phyloP scores from a whole-genome alignment of 2,329 filamentous ascomycete species.

The Colletotrichum tamarilloi region DNA sequence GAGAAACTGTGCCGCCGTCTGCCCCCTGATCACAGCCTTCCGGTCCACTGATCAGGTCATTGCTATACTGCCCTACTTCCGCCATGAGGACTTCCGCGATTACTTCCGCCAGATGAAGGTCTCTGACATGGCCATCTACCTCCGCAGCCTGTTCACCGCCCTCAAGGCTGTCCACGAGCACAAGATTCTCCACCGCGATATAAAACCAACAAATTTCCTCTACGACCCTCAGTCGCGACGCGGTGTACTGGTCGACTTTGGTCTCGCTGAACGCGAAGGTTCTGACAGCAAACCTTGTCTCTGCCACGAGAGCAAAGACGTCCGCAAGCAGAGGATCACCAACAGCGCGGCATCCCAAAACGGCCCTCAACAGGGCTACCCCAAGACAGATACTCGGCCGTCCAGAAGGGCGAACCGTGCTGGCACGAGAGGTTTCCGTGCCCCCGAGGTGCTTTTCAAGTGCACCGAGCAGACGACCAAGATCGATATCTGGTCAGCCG shows the following conservation, averaged over 20 bases:
- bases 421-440: conserved; percentile 94
- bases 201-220: conserved; percentile 97
- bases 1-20: conserved; percentile 84
- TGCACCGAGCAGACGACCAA: conserved; percentile 94
- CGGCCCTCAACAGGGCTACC: conserved; percentile 75
- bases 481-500: conserved; percentile 97
- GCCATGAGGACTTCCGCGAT: conserved; percentile 92
- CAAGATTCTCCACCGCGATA: conserved; percentile 91
- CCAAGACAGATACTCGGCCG: conserved; percentile 88
- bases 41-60: conserved; percentile 94
- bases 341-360: conserved; percentile 67
- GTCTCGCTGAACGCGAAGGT: conserved; percentile 88
- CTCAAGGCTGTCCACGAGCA: conserved; percentile 85
- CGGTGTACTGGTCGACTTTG: conserved; percentile 98
- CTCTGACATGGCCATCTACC: conserved; percentile 88
- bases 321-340: conserved; percentile 70
- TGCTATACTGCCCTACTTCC: conserved; percentile 94
- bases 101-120: conserved; percentile 94
- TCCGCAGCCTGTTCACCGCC: conserved; percentile 87
- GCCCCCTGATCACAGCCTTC: conserved; percentile 97
- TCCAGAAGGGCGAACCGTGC: conserved; percentile 93
- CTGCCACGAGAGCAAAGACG: conserved; percentile 75
- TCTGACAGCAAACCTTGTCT: conserved; percentile 82
- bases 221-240: conserved; percentile 85
- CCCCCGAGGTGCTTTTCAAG: conserved; percentile 96